Conservation (phyloP, 257 asterid genomes). For the Linderniella brevidens region DNA sequence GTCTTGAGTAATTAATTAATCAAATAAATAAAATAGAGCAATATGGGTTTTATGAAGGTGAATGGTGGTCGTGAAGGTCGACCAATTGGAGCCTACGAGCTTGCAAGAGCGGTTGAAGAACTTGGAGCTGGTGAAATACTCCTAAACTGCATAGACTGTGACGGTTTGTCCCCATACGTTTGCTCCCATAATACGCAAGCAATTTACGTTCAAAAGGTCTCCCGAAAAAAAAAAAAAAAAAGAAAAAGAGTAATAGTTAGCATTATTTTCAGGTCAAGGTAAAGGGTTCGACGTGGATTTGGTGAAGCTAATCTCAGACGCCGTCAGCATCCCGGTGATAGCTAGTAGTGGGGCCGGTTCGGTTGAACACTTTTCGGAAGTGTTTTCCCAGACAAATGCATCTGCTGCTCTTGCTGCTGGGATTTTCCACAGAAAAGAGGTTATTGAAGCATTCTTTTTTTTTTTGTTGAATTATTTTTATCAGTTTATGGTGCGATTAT, state of each 20-base stretch:
- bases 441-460: background rate
- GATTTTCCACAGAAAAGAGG: conserved; percentile 93
- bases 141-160: conserved; percentile 87
- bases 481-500: background rate
- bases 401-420: conserved; percentile 99
- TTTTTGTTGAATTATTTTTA: background rate
- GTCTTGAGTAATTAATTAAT: too few relatives aligned
- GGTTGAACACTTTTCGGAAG: conserved; percentile 75
- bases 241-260: background rate
- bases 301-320: conserved; percentile 73
- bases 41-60: conserved; percentile 23
- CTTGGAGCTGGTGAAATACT: conserved; percentile 98
- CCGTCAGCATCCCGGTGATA: conserved; percentile 81
- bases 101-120: conserved; percentile 91
- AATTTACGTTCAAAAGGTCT: conserved; percentile 10
- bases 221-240: background rate
- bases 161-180: too few relatives aligned
- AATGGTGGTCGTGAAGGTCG: conserved; percentile 96
- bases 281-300: conserved; percentile 81
- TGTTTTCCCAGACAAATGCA: conserved; percentile 73
- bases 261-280: conserved; percentile 65
- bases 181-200: too few relatives aligned
- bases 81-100: conserved; percentile 93
- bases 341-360: conserved; percentile 97
- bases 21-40: too few relatives aligned